These are phyloP conservation scores for Puccinellia tenuiflora DNA, from an alignment of 176 grass and related monocot species.

Conservation along the genomic window DNA sequence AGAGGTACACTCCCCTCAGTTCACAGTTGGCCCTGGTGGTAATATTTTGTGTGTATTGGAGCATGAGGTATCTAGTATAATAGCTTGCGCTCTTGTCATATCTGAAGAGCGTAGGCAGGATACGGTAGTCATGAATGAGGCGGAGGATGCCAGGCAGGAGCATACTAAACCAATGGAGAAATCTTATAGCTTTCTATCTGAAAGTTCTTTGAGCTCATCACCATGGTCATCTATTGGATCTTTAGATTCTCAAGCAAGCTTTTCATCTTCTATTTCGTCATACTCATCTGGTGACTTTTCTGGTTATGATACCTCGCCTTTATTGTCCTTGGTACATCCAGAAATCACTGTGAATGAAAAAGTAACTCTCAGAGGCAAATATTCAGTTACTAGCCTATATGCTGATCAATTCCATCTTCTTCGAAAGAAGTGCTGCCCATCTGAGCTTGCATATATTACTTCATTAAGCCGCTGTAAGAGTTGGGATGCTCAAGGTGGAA, in stretches of 20 bases:
- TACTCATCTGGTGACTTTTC: conserved; percentile 60
- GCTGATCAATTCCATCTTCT: conserved; percentile 63
- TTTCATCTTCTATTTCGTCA: conserved; percentile 31
- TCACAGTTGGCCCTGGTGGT: conserved; percentile 52
- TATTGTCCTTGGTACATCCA: conserved; percentile 55
- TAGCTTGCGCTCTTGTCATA: conserved; percentile 57
- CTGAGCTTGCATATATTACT: conserved; percentile 75
- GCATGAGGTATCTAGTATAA: conserved; percentile 96
- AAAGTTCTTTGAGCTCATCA: conserved; percentile 44
- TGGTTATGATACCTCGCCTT: conserved; percentile 43
- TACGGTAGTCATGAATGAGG: conserved; percentile 26
- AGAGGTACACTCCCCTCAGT: conserved; percentile 39
- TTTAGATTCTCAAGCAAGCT: conserved; percentile 47
- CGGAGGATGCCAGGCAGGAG: conserved; percentile 22
- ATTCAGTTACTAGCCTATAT: conserved; percentile 57
- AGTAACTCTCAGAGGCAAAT: conserved; percentile 65
- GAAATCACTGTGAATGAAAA: conserved; percentile 57
- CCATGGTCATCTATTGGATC: conserved; percentile 67
- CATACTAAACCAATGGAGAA: conserved; percentile 51
- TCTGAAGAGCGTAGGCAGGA: conserved; percentile 50
- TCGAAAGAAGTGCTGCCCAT: conserved; percentile 82
- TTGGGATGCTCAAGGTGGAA: conserved; percentile 98
- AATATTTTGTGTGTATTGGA: conserved; percentile 63
- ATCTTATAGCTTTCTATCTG: conserved; percentile 62
- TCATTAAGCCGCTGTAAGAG: conserved; percentile 86